A percentile compares a stretch with the other conserved stretches of the same genome.
These are phyloP conservation scores for Grosmannia penicillata DNA, from an alignment of 2,329 filamentous ascomycete genomes.

Conservation along the genomic window DNA sequence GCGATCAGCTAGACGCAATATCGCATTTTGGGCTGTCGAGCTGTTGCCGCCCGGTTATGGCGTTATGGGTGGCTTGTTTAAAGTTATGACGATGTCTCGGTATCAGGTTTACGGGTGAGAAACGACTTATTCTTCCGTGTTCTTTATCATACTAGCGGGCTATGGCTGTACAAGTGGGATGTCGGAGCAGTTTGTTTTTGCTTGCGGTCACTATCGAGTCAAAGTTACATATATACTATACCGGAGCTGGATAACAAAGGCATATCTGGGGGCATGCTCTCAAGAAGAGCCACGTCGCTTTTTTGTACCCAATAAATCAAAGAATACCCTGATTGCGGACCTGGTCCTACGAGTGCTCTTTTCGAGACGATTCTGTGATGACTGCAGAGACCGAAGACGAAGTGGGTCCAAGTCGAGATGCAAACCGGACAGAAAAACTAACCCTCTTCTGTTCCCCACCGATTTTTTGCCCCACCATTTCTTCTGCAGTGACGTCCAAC, in stretches of 20 bases:
- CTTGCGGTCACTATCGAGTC: not conserved
- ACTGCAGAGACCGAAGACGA: no score
- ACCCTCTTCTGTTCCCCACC: constrained; percentile 7
- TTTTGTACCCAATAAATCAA: not conserved
- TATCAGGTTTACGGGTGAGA: not conserved
- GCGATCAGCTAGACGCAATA: no score
- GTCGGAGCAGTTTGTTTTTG: not conserved
- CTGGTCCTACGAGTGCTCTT: no score
- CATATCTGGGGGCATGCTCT: no score
- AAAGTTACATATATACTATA: not conserved
- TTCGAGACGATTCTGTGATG: no score
- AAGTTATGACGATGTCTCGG: constrained; percentile 1
- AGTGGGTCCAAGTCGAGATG: no score
- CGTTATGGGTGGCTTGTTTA: constrained; percentile 1
- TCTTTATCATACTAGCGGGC: not conserved
- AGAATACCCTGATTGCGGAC: not conserved
- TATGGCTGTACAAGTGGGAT: not conserved
- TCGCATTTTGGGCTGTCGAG: not conserved
- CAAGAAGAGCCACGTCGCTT: not conserved
- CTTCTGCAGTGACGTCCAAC: not conserved
- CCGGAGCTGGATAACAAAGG: not conserved
- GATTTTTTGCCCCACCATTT: constrained; percentile 9
- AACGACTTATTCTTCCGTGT: not conserved
- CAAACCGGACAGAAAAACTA: not conserved
- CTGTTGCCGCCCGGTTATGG: not conserved